These are phyloP conservation scores for Solanum hybrid DNA, from an alignment of 305 asterid species.

Conservation along the genomic window DNA sequence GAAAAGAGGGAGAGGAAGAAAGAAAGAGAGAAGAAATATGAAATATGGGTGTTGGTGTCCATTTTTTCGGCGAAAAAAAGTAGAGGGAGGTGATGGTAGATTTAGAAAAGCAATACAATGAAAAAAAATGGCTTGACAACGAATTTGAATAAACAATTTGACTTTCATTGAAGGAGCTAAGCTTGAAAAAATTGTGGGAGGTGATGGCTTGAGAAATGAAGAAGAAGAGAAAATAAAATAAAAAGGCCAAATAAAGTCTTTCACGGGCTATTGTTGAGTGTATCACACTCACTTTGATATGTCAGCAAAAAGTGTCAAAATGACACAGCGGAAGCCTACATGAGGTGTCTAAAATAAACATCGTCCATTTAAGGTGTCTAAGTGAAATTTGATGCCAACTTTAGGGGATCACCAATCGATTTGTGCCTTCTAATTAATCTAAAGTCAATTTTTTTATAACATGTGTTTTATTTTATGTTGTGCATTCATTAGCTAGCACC, in stretches of 20 bases:
- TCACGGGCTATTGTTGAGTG: neutral
- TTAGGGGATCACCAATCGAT: neutral
- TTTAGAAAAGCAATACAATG: neutral
- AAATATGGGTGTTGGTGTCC: neutral
- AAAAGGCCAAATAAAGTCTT: neutral
- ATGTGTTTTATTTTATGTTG: neutral
- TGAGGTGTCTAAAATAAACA: neutral
- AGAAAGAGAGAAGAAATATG: neutral
- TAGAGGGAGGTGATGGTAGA: neutral
- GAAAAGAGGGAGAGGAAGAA: neutral
- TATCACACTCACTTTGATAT: neutral
- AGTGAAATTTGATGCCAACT: neutral
- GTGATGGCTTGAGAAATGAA: neutral
- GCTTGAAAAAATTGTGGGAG: neutral
- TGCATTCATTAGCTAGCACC: neutral
- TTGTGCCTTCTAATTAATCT: neutral
- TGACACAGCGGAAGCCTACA: neutral
- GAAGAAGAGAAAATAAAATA: neutral
- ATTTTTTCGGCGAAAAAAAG: neutral
- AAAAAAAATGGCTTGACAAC: neutral
- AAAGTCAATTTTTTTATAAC: neutral
- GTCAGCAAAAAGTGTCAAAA: neutral
- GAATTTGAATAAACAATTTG: neutral
- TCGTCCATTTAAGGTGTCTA: neutral
- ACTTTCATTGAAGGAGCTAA: neutral